These are phyloP conservation scores for Talaromyces pinophilus DNA, from an alignment of 2,329 filamentous ascomycete genomes.

Conservation along the genomic window DNA sequence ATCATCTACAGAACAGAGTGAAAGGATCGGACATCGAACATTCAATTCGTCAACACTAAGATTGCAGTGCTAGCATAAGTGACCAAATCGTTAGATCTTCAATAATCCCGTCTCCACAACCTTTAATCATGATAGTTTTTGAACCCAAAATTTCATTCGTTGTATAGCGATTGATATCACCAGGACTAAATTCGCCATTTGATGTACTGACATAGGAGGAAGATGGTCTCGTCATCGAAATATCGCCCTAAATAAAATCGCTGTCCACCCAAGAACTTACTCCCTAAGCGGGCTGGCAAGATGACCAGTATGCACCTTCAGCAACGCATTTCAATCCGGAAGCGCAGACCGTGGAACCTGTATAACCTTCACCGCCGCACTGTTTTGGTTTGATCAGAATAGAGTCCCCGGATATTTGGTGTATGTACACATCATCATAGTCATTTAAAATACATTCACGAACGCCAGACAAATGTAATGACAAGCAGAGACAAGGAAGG, in stretches of 20 bases:
- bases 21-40: not conserved
- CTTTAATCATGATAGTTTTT: not conserved
- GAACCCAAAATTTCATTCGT: not conserved
- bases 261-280: not conserved
- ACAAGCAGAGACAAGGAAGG: constrained; percentile 5
- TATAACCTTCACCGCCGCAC: constrained; percentile 23
- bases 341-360: constrained; percentile 18
- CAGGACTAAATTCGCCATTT: not conserved
- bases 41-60: not conserved
- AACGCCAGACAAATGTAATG: constrained; percentile 11
- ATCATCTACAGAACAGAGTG: not conserved
- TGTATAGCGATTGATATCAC: not conserved
- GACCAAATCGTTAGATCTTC: not conserved
- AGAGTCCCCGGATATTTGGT: not conserved
- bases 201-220: not conserved
- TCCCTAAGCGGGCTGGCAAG: constrained; percentile 17
- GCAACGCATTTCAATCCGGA: constrained; percentile 17
- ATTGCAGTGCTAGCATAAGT: not conserved
- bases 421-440: constrained; percentile 8
- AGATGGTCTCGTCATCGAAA: not conserved
- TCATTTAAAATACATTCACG: not conserved
- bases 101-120: not conserved
- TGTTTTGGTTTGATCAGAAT: constrained; percentile 14
- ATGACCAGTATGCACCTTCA: constrained; percentile 20
- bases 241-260: not conserved